Base-by-base conservation (phyloP, 2,329 filamentous ascomycete genomes). In the Microdochium trichocladiopsis region DNA sequence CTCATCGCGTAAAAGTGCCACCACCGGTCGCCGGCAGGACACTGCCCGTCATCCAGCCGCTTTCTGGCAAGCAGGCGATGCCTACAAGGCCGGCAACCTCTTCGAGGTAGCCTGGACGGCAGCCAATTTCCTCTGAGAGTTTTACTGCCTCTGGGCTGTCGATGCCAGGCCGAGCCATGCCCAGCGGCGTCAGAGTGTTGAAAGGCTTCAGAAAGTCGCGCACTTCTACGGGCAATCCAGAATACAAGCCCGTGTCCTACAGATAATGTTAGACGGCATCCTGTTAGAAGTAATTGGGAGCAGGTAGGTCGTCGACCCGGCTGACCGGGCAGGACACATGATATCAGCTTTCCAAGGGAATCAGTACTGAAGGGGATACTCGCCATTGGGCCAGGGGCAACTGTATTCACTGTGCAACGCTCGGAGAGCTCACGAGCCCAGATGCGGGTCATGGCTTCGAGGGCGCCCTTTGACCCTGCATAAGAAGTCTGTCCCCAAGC, bases 381-480 rank as follows among this genome's bases (percentile, higher is more conserved):
- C n/a, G n/a, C n/a, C 31, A 61, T 69, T 0, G 80, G 79, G 2
- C 79, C 80, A 0, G 79, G 79, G 58, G 84, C 84, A 62, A 84
- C 73, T 2, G 78, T 74, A 62, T 83, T 83, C 54, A 82, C 80
- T 8, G 79, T 83, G 25, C 71, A 74, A 22, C 74, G 66, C 57
- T 82, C 78, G 14, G 73, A 70, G 50, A 84, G 66, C 66, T 84
- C 81, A 21, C 80, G 72, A 4, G 77, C 72, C 81, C 81, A 84
- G 0, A 77, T 77, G 21, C 81, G 70, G n/a, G 81, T 83, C 77
- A 84, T 81, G 36, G 78, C 75, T 62, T 85, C 82, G 9, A 84
- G 64, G 0, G 81, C 80, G 1, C 78, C 82, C 61, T 84, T 84
- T 49, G 77, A 82, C n/a, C 78, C 82, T 10, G 77, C 79, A 59